Evolutionary conservation across 2,329 filamentous ascomycete genomes (phyloP).

Genomic region (Berkeleyomyces basicola): DNA sequence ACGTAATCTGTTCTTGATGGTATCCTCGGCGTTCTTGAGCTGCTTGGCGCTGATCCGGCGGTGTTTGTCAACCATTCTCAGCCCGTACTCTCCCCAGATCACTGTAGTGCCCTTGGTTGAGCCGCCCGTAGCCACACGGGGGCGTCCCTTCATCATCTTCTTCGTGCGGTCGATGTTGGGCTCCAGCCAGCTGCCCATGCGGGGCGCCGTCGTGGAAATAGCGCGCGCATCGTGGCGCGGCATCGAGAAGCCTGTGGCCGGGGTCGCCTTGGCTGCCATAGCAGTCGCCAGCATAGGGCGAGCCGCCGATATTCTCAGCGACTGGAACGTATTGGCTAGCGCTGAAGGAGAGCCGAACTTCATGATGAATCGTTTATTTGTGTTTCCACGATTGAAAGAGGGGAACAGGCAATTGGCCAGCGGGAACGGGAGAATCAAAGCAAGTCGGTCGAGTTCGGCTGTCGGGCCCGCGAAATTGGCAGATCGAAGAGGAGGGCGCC

Average conservation of each 20-base stretch:
- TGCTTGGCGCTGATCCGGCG: constrained; percentile 75
- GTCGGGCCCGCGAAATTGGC: background rate
- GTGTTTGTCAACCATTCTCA: constrained; percentile 88
- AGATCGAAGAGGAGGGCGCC: background rate
- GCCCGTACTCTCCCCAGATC: constrained; percentile 87
- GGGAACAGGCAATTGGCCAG: background rate
- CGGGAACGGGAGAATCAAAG: background rate
- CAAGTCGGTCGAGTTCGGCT: background rate
- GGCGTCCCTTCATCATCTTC: constrained; percentile 82
- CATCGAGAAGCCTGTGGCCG: constrained; percentile 18
- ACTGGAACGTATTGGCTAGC: constrained; percentile 34
- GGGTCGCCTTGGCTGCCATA: constrained; percentile 18
- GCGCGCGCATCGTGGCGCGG: constrained; percentile 34
- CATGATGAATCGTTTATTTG: constrained; percentile 24
- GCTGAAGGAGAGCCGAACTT: constrained; percentile 27
- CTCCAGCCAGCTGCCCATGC: constrained; percentile 60
- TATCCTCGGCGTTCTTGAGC: constrained; percentile 81
- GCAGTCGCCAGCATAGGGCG: constrained; percentile 24
- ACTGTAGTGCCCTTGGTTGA: constrained; percentile 87
- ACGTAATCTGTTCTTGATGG: constrained; percentile 73
- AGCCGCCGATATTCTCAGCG: constrained; percentile 26
- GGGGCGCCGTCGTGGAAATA: constrained; percentile 53
- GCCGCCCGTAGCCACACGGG: constrained; percentile 77
- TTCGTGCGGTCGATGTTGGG: constrained; percentile 60
- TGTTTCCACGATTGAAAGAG: background rate